phyloP scores from a whole-genome alignment of 2,329 filamentous ascomycete species.

The Arthrobotrys musiformis region DNA sequence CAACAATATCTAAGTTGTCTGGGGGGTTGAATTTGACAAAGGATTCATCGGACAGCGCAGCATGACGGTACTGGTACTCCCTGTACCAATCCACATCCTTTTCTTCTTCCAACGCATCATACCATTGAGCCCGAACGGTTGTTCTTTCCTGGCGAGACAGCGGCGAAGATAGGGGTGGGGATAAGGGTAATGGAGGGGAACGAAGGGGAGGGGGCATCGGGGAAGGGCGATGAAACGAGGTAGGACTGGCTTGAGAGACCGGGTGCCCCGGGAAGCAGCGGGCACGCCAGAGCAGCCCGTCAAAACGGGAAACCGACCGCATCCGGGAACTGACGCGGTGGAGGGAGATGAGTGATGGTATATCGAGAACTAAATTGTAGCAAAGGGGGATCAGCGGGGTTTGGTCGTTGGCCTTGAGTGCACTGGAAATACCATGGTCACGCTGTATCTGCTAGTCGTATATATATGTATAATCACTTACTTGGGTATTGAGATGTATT shows the following conservation, averaged over 20 bases:
- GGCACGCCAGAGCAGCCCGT: slow-evolving; percentile 33
- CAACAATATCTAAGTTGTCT: slow-evolving; percentile 55
- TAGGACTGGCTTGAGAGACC: neutral
- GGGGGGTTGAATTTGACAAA: slow-evolving; percentile 51
- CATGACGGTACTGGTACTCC: slow-evolving; percentile 59
- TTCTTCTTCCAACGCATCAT: slow-evolving; percentile 32
- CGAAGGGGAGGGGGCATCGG: no score
- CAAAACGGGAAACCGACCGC: slow-evolving; percentile 45
- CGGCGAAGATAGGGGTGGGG: neutral
- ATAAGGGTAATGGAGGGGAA: neutral
- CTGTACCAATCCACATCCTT: slow-evolving; percentile 58
- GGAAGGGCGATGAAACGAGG: neutral
- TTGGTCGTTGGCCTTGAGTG: no score
- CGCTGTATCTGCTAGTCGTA: no score
- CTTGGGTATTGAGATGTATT: no score
- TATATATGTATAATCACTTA: no score
- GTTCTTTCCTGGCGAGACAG: slow-evolving; percentile 1
- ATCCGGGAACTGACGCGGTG: slow-evolving; percentile 48
- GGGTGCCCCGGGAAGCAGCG: slow-evolving; percentile 18
- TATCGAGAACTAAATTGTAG: slow-evolving; percentile 34
- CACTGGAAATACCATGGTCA: no score
- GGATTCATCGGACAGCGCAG: slow-evolving; percentile 44
- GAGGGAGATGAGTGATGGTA: slow-evolving; percentile 31
- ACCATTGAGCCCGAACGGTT: slow-evolving; percentile 4
- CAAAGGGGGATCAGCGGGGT: neutral